These are phyloP conservation scores for Cymbopogon citratus DNA, from an alignment of 176 grass and related monocot species.

Conservation along the genomic window DNA sequence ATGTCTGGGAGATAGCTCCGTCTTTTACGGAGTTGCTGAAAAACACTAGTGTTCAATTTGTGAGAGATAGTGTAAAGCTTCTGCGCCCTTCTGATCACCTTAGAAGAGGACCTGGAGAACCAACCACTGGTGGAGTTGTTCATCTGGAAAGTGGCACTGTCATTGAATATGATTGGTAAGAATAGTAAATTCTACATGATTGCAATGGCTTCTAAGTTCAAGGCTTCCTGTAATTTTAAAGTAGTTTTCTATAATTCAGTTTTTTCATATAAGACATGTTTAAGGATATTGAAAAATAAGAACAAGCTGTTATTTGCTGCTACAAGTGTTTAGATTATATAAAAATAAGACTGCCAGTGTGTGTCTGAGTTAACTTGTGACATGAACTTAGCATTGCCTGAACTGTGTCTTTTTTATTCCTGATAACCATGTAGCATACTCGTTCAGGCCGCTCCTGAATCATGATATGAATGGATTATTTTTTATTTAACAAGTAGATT, in stretches of 20 bases:
- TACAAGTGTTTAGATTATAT: neutral
- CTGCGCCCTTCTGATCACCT: conserved; percentile 76
- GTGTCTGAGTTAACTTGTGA: neutral
- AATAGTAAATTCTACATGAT: conserved; percentile 12
- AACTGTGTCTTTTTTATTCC: neutral
- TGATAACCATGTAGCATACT: neutral
- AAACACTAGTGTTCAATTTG: conserved; percentile 71
- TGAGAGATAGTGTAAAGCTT: conserved; percentile 82
- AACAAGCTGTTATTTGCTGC: neutral
- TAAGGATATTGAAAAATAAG: neutral
- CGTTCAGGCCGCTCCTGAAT: neutral
- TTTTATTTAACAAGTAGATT: neutral
- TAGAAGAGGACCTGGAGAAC: conserved; percentile 35
- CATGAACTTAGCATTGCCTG: neutral
- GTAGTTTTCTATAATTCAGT: neutral
- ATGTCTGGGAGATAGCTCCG: conserved; percentile 93
- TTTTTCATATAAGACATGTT: conserved; percentile 1
- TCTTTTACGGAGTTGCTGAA: conserved; percentile 78
- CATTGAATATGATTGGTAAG: conserved; percentile 98
- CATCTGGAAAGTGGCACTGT: conserved; percentile 81
- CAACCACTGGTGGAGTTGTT: conserved; percentile 68
- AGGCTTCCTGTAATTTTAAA: neutral
- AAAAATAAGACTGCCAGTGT: neutral
- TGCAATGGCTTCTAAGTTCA: neutral
- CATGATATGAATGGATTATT: neutral